Evolutionary conservation across 2,329 filamentous ascomycete genomes (phyloP).

Genomic region (Orbilia javanica): DNA sequence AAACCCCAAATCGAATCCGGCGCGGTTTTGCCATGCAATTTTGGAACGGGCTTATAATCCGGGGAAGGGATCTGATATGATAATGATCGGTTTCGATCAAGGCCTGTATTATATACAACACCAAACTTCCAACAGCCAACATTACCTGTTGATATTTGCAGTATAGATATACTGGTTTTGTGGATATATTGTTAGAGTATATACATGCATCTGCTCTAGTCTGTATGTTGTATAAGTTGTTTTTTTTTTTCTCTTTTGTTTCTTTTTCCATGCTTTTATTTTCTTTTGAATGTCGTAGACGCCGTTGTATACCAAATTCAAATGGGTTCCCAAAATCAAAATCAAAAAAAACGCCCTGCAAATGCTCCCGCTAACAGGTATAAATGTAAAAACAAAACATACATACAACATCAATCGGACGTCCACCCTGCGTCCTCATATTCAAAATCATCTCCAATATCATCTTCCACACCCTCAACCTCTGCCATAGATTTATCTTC

Average conservation of each 20-base stretch:
- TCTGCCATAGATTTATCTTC: constrained; percentile 11
- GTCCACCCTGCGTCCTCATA: constrained; percentile 54
- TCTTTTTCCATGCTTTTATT: too few species aligned
- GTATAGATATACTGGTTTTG: too few species aligned
- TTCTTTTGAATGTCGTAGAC: too few species aligned
- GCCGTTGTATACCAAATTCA: too few species aligned
- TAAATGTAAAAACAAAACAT: neutral
- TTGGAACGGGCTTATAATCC: constrained; percentile 48
- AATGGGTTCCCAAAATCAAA: too few species aligned
- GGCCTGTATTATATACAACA: neutral
- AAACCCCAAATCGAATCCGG: constrained; percentile 22
- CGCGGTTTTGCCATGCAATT: too few species aligned
- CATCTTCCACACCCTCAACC: neutral
- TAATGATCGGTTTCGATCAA: constrained; percentile 5
- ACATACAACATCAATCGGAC: constrained; percentile 16
- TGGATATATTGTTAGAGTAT: too few species aligned
- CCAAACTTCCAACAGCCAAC: constrained; percentile 35
- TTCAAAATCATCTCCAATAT: constrained; percentile 44
- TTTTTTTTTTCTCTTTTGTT: neutral
- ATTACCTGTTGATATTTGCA: too few species aligned
- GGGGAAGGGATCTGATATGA: constrained; percentile 39
- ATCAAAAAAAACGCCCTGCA: constrained; percentile 1
- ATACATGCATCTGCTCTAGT: too few species aligned
- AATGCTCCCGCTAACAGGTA: neutral
- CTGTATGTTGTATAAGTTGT: too few species aligned